Percentiles rank a stretch among this genome's conserved stretches.
Conservation (phyloP, 768 basidiomycete species). For the Trametes cinnabarina region DNA sequence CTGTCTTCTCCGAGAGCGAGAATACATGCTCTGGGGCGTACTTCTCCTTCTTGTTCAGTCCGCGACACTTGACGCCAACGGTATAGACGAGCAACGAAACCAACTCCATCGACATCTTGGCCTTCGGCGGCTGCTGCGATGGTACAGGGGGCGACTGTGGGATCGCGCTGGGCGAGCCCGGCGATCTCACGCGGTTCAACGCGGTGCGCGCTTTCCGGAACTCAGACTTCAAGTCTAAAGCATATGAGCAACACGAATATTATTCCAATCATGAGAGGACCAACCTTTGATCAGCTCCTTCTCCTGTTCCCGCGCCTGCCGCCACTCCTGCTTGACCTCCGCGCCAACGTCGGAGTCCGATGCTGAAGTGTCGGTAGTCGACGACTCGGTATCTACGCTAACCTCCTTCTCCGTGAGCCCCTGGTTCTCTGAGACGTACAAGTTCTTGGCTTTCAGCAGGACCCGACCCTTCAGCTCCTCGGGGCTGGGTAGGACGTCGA, state of each 20-base stretch:
- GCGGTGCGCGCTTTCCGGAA: conserved; percentile 40
- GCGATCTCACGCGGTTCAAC: conserved; percentile 36
- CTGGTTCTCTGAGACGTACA: conserved; percentile 50
- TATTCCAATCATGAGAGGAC: neutral
- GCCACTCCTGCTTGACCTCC: conserved; percentile 29
- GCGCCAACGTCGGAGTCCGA: conserved; percentile 30
- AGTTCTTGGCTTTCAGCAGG: conserved; percentile 86
- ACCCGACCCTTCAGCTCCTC: conserved; percentile 75
- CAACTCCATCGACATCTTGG: conserved; percentile 73
- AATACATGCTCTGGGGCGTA: conserved; percentile 91
- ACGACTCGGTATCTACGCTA: conserved; percentile 40
- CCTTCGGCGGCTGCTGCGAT: conserved; percentile 35
- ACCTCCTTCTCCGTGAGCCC: conserved; percentile 33
- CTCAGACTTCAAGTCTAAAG: conserved; percentile 39
- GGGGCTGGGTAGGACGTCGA: conserved; percentile 76
- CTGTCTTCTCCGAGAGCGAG: conserved; percentile 83
- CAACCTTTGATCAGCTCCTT: conserved; percentile 35
- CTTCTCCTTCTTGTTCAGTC: conserved; percentile 79
- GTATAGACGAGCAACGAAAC: conserved; percentile 86
- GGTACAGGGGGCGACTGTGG: conserved; percentile 1
- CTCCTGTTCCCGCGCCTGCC: conserved; percentile 34
- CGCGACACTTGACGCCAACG: conserved; percentile 91
- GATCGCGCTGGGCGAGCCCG: conserved; percentile 2
- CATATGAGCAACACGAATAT: neutral
- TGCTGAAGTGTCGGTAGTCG: conserved; percentile 36